These are phyloP conservation scores for Neurospora sp. DNA, from an alignment of 2,329 filamentous ascomycete genomes.

Conservation along the genomic window DNA sequence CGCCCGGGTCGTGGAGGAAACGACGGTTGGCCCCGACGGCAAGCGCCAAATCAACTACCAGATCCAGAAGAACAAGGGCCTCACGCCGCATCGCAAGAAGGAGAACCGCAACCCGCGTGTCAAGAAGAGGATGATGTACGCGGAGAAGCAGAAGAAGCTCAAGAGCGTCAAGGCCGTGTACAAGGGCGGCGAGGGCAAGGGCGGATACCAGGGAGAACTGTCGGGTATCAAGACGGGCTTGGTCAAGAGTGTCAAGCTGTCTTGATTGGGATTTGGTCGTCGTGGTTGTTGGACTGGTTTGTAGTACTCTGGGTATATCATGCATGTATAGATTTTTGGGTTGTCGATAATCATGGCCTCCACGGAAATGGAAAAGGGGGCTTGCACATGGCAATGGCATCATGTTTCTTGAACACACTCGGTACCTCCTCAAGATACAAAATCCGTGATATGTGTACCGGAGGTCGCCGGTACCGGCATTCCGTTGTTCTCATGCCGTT, in stretches of 20 bases:
- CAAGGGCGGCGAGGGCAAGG: slow-evolving; percentile 72
- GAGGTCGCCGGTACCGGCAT: background rate
- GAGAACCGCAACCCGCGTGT: slow-evolving; percentile 89
- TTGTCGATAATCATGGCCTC: background rate
- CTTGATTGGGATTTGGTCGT: background rate
- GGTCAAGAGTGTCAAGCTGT: slow-evolving; percentile 89
- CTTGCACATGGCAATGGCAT: background rate
- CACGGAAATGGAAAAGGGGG: background rate
- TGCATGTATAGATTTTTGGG: background rate
- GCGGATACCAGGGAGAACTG: slow-evolving; percentile 82
- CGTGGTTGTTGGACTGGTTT: background rate
- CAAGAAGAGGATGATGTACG: slow-evolving; percentile 96
- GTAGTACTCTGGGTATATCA: background rate
- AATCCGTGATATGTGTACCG: background rate
- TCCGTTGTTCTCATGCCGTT: background rate
- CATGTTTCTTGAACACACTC: background rate
- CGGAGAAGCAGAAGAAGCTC: slow-evolving; percentile 96
- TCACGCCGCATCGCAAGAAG: slow-evolving; percentile 85
- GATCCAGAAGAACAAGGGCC: slow-evolving; percentile 96
- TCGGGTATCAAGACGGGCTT: slow-evolving; percentile 92
- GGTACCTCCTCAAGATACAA: background rate
- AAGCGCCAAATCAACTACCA: slow-evolving; percentile 88
- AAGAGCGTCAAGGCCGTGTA: slow-evolving; percentile 76
- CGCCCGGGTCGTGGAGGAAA: slow-evolving; percentile 53
- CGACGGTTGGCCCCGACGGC: slow-evolving; percentile 67